Evolutionary conservation across 106 monocot genomes (phyloP), one percentile per base, ranked within the genome.

Genomic region (Platanthera guangdongensis): DNA sequence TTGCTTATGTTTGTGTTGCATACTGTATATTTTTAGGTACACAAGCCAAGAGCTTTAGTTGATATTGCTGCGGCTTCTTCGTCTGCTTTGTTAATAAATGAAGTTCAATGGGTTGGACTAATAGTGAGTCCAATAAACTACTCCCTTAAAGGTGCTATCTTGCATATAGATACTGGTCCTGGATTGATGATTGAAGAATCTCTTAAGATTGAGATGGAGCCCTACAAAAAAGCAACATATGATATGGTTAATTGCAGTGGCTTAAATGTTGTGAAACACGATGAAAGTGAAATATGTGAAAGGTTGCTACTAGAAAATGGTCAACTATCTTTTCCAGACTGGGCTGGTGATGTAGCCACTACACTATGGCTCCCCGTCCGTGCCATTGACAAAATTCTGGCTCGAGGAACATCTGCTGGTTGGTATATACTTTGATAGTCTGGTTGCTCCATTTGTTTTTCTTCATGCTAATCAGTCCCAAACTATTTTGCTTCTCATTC

Each of bases 71-170:
- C 94, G 39, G 94, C 94, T 11, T 80, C 87, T 53, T 92, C 93
- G 68, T 94, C 94, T 73, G 91, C 88, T 48, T 79, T 99, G 80
- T 81, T 99, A 30, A 99, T 99, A 90, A 94, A 99, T 82, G 99
- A 94, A 75, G 81, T 87, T 49, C 99, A 99, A 73, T 94, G 99
- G 94, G 83, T 99, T 77, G 99, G 99, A 49, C 39, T 99, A 51
- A 84, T 88, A 73, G 81, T 94, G 55, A 89, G 63, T 49, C 99
- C 99, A 62, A 76, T 94, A 53, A 78, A 99, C 71, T 99, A 99
- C 74, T 87, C 99, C 19, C 82, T 99, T 3, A 99, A 83, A 85
- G 94, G 89, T 75, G 92, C 90, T 68, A 77, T 86, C 51, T 81
- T 99, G 48, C 83, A 89, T 63, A 83, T 99, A 71, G 99, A 94